Evolutionary conservation across 352 stramenopile genomes (phyloP), one percentile per base, ranked within the genome.

Genomic region (Globisporangium paddicum): DNA sequence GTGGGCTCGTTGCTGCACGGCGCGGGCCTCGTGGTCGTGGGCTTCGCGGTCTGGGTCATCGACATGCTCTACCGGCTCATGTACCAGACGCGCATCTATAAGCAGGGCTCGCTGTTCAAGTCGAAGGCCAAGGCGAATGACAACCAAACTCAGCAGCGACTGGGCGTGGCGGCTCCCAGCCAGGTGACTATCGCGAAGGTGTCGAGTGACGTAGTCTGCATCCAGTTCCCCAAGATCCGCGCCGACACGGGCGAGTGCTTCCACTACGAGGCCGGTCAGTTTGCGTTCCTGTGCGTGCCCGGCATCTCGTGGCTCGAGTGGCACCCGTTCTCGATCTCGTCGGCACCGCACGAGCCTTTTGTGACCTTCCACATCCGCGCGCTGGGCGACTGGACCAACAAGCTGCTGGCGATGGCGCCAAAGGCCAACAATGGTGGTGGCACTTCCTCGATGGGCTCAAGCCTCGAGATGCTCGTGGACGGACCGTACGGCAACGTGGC

Each of bases 321-420:
- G 87, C 89, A 97, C 73, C 89, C 89, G n/a, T 96, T 96, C 59
- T 93, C 82, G 5, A 84, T 96, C 45, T 87, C 82, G 16, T 93
- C 78, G 25, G 82, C 80, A 3, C 85, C 86, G 0, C 67, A 78
- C 23, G 79, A 95, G 73, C 46, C 71, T n/a, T 69, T 82, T 64
- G 69, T 89, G 4, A 84, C 69, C 13, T 75, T 95, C 52, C 82
- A 89, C 60, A 77, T 95, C 51, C 78, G 77, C 35, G 63, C 71
- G 0, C 11, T 79, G 1, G 80, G 83, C 19, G 77, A 87, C 44
- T 90, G 83, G 83, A 93, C 83, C 30, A 73, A 67, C 3, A 74
- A 73, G 35, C 66, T 93, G 18, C 66, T 67, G 16, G 62, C 72
- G n/a, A 38, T 82, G 19, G 66, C 71, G 21, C 35, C 62, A 42